phyloP scores from a whole-genome alignment of 495 filamentous ascomycete species.

The Immersiella caudata region DNA sequence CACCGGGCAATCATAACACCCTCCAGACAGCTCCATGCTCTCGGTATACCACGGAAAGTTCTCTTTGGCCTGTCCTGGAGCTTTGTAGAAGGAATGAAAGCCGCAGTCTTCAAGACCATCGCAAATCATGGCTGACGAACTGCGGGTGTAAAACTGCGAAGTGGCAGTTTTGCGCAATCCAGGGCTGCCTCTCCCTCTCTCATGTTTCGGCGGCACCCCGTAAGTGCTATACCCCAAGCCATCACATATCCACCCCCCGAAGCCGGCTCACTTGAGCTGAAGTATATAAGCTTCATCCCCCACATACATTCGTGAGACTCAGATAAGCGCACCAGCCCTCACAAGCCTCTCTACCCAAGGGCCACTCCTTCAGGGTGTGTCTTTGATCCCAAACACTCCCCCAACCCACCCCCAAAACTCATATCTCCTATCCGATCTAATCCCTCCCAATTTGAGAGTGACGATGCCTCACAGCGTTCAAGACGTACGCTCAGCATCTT shows the following conservation, averaged over 20 bases:
- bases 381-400: background rate
- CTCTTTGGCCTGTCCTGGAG: no score
- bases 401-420: background rate
- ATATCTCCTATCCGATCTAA: background rate
- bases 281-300: background rate
- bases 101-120: no score
- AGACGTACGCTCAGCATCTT: background rate
- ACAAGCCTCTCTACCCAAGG: background rate
- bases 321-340: background rate
- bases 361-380: background rate
- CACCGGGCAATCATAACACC: background rate
- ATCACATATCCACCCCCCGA: background rate
- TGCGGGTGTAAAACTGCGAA: no score
- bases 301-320: background rate
- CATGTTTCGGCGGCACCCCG: background rate
- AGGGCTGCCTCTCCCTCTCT: no score
- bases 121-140: no score
- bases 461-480: constrained; percentile 17
- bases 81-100: no score
- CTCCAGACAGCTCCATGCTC: background rate
- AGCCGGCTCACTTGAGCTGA: no score
- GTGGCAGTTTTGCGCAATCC: no score
- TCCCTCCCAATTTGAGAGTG: background rate
- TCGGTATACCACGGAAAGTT: no score
- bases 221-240: background rate